Conservation (phyloP, 2,329 filamentous ascomycete genomes). For the Furcasterigmium sp. region DNA sequence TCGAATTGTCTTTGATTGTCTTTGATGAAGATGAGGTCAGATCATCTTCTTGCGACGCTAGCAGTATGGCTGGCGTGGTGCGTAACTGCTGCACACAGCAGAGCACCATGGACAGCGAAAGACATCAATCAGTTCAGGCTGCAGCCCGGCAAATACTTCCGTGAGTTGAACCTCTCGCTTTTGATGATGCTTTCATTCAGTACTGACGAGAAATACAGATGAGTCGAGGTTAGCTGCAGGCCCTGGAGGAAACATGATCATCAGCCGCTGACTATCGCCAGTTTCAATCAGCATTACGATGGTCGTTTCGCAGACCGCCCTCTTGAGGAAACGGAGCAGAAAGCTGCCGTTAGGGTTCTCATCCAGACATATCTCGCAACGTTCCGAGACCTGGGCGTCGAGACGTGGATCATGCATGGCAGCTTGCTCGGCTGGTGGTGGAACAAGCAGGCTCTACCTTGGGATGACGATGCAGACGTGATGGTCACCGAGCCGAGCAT, state of each 20-base stretch:
- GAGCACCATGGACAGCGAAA: too few relatives aligned
- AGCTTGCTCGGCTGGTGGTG: conserved; percentile 86
- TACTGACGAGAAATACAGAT: too few relatives aligned
- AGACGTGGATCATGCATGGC: conserved; percentile 83
- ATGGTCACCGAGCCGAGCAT: conserved; percentile 66
- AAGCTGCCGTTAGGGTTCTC: conserved; percentile 58
- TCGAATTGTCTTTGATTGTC: too few relatives aligned
- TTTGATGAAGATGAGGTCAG: too few relatives aligned
- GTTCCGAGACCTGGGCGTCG: conserved; percentile 58
- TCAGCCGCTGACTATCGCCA: conserved; percentile 5
- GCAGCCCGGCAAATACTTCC: neutral
- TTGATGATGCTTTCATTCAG: too few relatives aligned
- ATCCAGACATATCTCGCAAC: conserved; percentile 68
- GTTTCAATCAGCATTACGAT: conserved; percentile 29
- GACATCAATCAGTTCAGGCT: too few relatives aligned
- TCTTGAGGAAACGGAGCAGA: conserved; percentile 50
- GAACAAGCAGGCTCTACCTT: conserved; percentile 65
- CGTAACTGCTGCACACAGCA: too few relatives aligned
- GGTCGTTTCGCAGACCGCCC: conserved; percentile 29
- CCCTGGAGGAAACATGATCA: too few relatives aligned
- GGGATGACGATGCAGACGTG: conserved; percentile 74
- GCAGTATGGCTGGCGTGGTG: too few relatives aligned
- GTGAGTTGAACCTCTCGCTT: neutral
- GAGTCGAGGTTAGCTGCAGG: too few relatives aligned
- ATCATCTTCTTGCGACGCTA: too few relatives aligned